Evolutionary conservation across 176 grass and related monocot species (phyloP), one percentile per base, ranked within the genome.

Genomic region (Lolium perenne): DNA sequence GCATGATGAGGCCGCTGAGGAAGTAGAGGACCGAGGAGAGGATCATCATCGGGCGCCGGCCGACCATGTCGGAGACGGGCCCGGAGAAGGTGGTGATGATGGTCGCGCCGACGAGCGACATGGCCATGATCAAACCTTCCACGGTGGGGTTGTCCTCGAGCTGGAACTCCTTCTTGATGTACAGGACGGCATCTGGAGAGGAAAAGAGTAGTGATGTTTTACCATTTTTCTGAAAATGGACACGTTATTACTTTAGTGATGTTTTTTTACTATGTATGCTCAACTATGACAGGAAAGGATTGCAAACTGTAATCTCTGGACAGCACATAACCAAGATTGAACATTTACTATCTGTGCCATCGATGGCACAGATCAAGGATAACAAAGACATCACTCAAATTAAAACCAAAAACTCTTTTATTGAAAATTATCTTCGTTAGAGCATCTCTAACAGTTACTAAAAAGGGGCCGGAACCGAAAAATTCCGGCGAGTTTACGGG

Each of bases 61-160:
- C 95, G 38, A 95, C 86, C 69, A 43, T 80, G 86, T 97, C 95
- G 10, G 95, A 90, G 74, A 92, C 89, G 4, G 87, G 91, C 1
- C 95, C 95, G 48, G 89, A 93, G 57, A 97, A 91, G 74, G 93
- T 93, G n/a, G 95, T 95, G 82, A 95, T 93, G 64, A 97, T 90
- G 5, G 91, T 95, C 12, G 95, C 95, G 3, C 95, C 95, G 51
- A 95, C 95, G 29, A 97, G 89, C 48, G 95, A 97, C 93, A 92
- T 97, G 53, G 95, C 93, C 65, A 97, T 87, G 58, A 97, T 95
- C 25, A 97, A 54, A 11, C 95, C 95, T 84, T 95, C 95, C n/a
- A 97, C 71, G 2, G 95, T 93, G 2, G 95, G 95, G 10, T 95
- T 72, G 40, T 45, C 82, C 69, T 97, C 80, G 18, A 97, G 56